Evolutionary conservation across 305 asterid species (phyloP), one percentile per base, ranked within the genome.

Genomic region (Rubia peregrina): DNA sequence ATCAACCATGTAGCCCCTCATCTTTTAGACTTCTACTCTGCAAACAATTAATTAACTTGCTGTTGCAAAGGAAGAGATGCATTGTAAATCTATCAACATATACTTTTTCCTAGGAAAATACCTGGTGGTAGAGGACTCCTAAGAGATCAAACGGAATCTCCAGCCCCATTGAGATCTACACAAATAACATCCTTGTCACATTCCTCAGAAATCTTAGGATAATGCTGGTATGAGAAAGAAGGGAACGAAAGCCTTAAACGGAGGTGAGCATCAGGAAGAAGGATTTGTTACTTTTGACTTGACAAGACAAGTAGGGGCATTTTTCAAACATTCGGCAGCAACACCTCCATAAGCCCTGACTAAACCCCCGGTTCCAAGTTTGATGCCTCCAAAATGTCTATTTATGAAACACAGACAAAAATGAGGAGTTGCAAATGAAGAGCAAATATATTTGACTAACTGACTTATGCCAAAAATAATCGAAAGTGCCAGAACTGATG

Each of bases 271-370:
- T 22, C 42, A 21, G 21, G 14, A 42, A 59, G 42, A 66, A 46
- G 53, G 12, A 41, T 64, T 17, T 51, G 22, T 80, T 90, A 89
- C 98, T 83, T 89, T 89, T 67, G 95, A 89, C 82, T 90, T 93
- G 71, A 93, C 85, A 63, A 89, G 79, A 83, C 84, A 81, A 17
- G 97, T 85, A 24, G 95, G 86, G 72, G 96, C 92, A 70, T 84
- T 88, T 86, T 86, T 83, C 82, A 93, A 88, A 64, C 96, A 89
- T 72, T 90, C 97, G 48, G 97, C 79, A 56, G 97, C 87, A 3
- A 86, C 92, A 73, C 97, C 97, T 83, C 98, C 96, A 76, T 93
- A 93, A 67, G 98, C 97, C 83, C 97, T 86, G 73, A 93, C 97
- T 66, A 93, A 69, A 77, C 98, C 98, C 72, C 98, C 98, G 19